Conservation (phyloP, 805 yeast species). For the Candida broadrunensis region DNA sequence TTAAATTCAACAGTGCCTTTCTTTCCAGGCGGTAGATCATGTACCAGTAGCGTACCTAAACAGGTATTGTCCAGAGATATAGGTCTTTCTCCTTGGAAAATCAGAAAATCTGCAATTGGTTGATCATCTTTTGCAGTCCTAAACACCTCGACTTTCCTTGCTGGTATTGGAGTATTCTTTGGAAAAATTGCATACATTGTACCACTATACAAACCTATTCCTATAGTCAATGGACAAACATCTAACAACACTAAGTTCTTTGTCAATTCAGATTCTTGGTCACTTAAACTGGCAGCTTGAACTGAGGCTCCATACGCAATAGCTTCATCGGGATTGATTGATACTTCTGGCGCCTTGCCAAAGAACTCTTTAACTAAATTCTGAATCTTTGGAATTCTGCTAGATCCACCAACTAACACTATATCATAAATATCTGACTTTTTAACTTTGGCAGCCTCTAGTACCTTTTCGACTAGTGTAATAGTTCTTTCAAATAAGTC, state of each 20-base stretch:
- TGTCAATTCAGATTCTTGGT: slow-evolving; percentile 57
- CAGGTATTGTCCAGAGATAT: slow-evolving; percentile 90
- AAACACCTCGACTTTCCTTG: slow-evolving; percentile 91
- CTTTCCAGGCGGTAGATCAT: slow-evolving; percentile 87
- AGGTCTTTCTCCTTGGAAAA: slow-evolving; percentile 94
- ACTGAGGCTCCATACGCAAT: slow-evolving; percentile 99
- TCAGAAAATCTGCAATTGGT: slow-evolving; percentile 92
- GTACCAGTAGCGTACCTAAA: slow-evolving; percentile 82
- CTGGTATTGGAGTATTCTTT: slow-evolving; percentile 94
- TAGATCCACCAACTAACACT: slow-evolving; percentile 98
- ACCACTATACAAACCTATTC: slow-evolving; percentile 97
- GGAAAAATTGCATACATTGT: slow-evolving; percentile 94
- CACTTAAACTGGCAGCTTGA: slow-evolving; percentile 96
- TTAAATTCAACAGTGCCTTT: slow-evolving; percentile 90
- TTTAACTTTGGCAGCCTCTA: slow-evolving; percentile 87
- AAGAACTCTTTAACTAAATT: slow-evolving; percentile 85
- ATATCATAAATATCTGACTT: slow-evolving; percentile 89
- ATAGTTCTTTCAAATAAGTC: slow-evolving; percentile 91
- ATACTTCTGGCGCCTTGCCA: slow-evolving; percentile 95
- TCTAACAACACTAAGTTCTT: slow-evolving; percentile 67
- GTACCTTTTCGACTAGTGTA: slow-evolving; percentile 94
- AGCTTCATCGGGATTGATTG: slow-evolving; percentile 99
- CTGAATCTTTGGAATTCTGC: slow-evolving; percentile 98
- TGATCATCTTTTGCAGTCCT: slow-evolving; percentile 96
- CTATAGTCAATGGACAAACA: slow-evolving; percentile 90